Evolutionary conservation across 2,329 filamentous ascomycete genomes (phyloP).

Genomic region (Aspergillus melleus): DNA sequence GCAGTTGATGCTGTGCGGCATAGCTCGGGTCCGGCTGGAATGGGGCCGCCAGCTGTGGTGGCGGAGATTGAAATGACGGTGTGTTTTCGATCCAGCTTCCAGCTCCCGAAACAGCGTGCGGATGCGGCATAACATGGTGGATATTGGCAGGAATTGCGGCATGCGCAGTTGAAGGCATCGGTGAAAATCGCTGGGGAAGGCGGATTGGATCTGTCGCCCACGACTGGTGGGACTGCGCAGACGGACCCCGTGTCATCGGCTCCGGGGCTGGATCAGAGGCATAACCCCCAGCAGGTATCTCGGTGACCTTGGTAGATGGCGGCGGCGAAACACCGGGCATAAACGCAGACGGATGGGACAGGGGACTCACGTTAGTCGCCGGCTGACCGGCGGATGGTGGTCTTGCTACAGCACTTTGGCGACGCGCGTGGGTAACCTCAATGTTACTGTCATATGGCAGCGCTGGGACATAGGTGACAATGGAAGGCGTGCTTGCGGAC

Average conservation of each 20-base stretch:
- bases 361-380: constrained; percentile 8
- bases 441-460: constrained; percentile 39
- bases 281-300: constrained; percentile 22
- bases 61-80: not conserved
- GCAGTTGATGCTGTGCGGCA: constrained; percentile 7
- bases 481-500: constrained; percentile 29
- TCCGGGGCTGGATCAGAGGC: constrained; percentile 31
- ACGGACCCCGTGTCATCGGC: constrained; percentile 36
- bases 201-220: constrained; percentile 39
- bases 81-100: constrained; percentile 25
- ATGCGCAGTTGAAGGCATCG: constrained; percentile 19
- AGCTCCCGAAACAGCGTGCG: constrained; percentile 19
- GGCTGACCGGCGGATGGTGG: constrained; percentile 15
- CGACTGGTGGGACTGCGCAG: constrained; percentile 35
- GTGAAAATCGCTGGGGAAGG: constrained; percentile 28
- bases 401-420: constrained; percentile 12
- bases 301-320: constrained; percentile 17
- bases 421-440: constrained; percentile 29
- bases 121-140: constrained; percentile 16
- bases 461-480: constrained; percentile 22
- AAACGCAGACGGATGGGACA: constrained; percentile 34
- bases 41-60: constrained; percentile 9
- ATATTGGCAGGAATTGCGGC: constrained; percentile 7
- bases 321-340: constrained; percentile 35
- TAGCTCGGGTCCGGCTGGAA: constrained; percentile 23